Base-by-base conservation (phyloP, 768 basidiomycete species). In the Russula dissimulans region DNA sequence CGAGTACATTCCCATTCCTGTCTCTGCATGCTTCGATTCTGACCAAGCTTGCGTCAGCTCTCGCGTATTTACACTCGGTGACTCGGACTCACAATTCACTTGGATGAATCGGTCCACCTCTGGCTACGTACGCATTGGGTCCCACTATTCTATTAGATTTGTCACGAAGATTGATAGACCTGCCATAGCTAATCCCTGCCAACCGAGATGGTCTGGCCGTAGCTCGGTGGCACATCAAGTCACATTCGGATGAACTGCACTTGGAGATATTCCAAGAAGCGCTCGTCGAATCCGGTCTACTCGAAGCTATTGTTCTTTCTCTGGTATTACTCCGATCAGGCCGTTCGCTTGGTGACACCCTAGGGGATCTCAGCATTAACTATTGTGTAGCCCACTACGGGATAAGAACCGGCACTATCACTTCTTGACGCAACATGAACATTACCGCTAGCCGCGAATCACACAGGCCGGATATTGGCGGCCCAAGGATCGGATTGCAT, bases 241-340 rank as follows among this genome's bases (percentile, higher is more conserved):
- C 59, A 9, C 50, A 18, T 1, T 42, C 44, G 31, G 44, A 61
- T 34, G 44, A 52, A 17, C 45, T 61, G 38, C 31, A 38, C 26
- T 18, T 61, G 34, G 38, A 61, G 39, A 47, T 61, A 46, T 57
- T 52, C 39, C 55, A 57, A 17, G 55, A 52, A 31, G 60, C 56
- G 3, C 55, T 61, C 7, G 44, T 57, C 12, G 44, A 57, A 17
- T 15, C 44, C 4, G 55, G 55, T 22, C 38, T 61, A 10, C 50
- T 61, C n/a, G 56, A 61, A 8, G 60, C 50, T 5, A 57, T 61
- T 12, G 5, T 61, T 38, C 56, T 61, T 34, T 61, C 60, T 5
- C 12, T 52, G 9, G 11, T 57, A 3, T 41, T 61, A 9, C 44
- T 61, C 9, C 44, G 50, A 53, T 61, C 60, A 0, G 60, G 60